Evolutionary conservation across 2,329 filamentous ascomycete genomes (phyloP).

Genomic region (Drechslerella coelobrocha): DNA sequence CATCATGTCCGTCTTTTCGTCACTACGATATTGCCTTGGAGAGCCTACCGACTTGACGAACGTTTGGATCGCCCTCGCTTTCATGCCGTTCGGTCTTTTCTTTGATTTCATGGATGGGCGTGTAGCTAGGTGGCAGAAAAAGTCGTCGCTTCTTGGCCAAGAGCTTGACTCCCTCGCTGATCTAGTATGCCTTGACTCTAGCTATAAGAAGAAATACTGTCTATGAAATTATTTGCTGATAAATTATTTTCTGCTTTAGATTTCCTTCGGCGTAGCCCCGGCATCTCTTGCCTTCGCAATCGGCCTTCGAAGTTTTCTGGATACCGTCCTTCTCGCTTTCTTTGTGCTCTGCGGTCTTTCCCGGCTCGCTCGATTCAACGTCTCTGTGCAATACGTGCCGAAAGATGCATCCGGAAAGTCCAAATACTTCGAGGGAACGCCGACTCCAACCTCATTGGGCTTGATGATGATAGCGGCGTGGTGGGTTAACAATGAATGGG

Average conservation of each 20-base stretch:
- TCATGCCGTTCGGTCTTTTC: slow-evolving; percentile 92
- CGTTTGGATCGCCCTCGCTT: slow-evolving; percentile 80
- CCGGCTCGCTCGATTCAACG: slow-evolving; percentile 94
- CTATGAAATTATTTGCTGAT: neutral
- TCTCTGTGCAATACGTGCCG: slow-evolving; percentile 85
- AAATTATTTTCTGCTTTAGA: slow-evolving; percentile 63
- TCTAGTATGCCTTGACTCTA: slow-evolving; percentile 60
- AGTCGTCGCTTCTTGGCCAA: slow-evolving; percentile 97
- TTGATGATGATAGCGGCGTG: slow-evolving; percentile 86
- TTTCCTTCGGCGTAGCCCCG: slow-evolving; percentile 92
- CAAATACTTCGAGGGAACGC: slow-evolving; percentile 94
- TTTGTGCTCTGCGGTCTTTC: slow-evolving; percentile 96
- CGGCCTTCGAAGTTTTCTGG: slow-evolving; percentile 80
- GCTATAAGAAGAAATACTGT: neutral
- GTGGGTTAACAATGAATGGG: slow-evolving; percentile 82
- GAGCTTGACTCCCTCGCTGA: slow-evolving; percentile 96
- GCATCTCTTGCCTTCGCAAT: slow-evolving; percentile 87
- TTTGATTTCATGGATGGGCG: slow-evolving; percentile 99
- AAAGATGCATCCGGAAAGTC: slow-evolving; percentile 93
- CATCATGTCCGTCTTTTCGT: slow-evolving; percentile 94
- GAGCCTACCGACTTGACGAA: slow-evolving; percentile 70
- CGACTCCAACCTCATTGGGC: slow-evolving; percentile 86
- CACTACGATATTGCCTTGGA: slow-evolving; percentile 87
- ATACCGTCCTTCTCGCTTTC: slow-evolving; percentile 79
- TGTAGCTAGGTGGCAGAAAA: slow-evolving; percentile 93